These are phyloP conservation scores for Phylloporus rhodoxanthus DNA, from an alignment of 768 basidiomycete genomes.

Conservation along the genomic window DNA sequence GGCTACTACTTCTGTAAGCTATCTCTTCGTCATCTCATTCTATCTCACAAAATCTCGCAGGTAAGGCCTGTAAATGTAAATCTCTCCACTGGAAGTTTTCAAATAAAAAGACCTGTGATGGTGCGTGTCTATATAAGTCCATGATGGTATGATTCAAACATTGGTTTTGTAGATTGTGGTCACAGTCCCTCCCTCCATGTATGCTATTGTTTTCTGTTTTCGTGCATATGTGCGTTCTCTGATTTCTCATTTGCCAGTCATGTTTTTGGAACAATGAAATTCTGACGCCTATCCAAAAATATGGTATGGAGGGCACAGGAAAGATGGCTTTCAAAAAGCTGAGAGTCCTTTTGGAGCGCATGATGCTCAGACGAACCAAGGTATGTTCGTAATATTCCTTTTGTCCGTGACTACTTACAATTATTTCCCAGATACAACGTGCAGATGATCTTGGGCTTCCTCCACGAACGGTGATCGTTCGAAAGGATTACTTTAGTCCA, in stretches of 20 bases:
- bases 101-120: constrained; percentile 78
- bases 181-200: constrained; percentile 84
- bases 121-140: constrained; percentile 35
- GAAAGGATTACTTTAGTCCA: constrained; percentile 88
- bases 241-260: constrained; percentile 42
- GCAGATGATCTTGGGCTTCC: constrained; percentile 96
- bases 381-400: constrained; percentile 28
- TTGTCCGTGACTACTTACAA: not conserved
- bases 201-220: constrained; percentile 19
- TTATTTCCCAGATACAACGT: constrained; percentile 62
- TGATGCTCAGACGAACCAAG: constrained; percentile 94
- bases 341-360: constrained; percentile 78
- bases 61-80: constrained; percentile 91
- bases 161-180: constrained; percentile 55
- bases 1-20: constrained; percentile 83
- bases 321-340: constrained; percentile 86
- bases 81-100: constrained; percentile 91
- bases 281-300: constrained; percentile 89
- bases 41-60: constrained; percentile 31
- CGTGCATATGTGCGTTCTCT: not conserved
- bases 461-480: constrained; percentile 83
- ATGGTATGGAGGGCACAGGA: constrained; percentile 79
- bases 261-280: constrained; percentile 99
- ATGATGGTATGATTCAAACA: not conserved
- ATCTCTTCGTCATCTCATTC: not conserved